phyloP scores from a whole-genome alignment of 2,329 filamentous ascomycete species.

The Canariomyces notabilis region DNA sequence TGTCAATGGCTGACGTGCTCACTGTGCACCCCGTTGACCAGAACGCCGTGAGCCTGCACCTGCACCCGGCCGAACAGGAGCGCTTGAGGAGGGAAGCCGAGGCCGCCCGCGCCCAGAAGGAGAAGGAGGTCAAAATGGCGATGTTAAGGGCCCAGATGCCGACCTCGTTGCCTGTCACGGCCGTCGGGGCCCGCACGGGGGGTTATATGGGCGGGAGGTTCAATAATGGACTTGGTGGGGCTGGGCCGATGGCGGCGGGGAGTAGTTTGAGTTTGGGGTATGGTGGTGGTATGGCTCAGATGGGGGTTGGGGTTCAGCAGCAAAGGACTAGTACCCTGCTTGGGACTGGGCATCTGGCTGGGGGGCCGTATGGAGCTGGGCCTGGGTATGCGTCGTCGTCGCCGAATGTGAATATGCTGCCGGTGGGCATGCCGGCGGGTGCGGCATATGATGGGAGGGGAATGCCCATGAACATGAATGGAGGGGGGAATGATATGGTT shows the following conservation, averaged over 20 bases:
- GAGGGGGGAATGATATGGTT: conserved; percentile 28
- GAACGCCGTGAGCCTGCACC: conserved; percentile 5
- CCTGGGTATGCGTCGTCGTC: conserved; percentile 10
- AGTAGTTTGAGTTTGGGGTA: conserved; percentile 18
- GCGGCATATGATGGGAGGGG: conserved; percentile 11
- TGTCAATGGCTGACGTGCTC: conserved; percentile 58
- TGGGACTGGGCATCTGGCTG: background rate
- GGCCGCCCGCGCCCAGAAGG: conserved; percentile 36
- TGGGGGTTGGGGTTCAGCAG: conserved; percentile 7
- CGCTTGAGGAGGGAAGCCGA: conserved; percentile 39
- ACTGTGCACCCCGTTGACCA: conserved; percentile 38
- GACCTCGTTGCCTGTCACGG: conserved; percentile 31
- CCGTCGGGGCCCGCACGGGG: conserved; percentile 31
- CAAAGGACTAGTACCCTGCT: conserved; percentile 10
- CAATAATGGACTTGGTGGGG: conserved; percentile 50
- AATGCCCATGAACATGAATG: conserved; percentile 7
- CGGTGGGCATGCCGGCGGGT: background rate
- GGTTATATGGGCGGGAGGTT: conserved; percentile 50
- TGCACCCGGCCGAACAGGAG: conserved; percentile 38
- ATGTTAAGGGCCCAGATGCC: conserved; percentile 48
- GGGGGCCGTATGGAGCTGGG: background rate
- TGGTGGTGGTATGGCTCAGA: background rate
- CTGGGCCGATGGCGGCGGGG: conserved; percentile 13
- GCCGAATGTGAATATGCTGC: conserved; percentile 9
- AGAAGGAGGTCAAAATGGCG: conserved; percentile 46